phyloP scores from a whole-genome alignment of 2,329 filamentous ascomycete genomes.

The Penicillium sumatraense region DNA sequence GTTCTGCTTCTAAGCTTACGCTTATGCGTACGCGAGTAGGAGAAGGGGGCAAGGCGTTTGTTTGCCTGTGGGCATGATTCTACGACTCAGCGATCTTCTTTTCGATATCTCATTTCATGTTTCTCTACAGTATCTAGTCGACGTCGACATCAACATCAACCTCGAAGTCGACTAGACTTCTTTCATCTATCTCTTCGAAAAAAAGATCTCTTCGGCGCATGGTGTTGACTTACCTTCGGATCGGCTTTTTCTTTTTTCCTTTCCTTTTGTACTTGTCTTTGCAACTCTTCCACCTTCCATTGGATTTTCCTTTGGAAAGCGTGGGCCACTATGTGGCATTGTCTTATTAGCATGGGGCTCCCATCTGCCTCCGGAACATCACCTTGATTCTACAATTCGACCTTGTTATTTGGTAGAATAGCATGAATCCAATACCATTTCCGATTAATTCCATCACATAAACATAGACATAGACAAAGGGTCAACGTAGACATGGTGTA shows the following conservation, averaged over 20 bases:
- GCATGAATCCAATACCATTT: too few relatives aligned
- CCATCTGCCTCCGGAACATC: too few relatives aligned
- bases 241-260: not conserved
- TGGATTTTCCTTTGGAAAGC: not conserved
- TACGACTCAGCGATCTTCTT: not conserved
- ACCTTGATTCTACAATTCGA: too few relatives aligned
- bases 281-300: not conserved
- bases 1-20: conserved; percentile 40
- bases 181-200: not conserved
- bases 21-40: not conserved
- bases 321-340: not conserved
- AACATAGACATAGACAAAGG: too few relatives aligned
- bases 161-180: not conserved
- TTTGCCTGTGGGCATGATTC: not conserved
- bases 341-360: not conserved
- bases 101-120: not conserved
- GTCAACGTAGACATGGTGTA: too few relatives aligned
- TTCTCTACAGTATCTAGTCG: not conserved
- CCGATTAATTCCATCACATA: too few relatives aligned
- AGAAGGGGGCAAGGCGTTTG: not conserved
- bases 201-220: not conserved
- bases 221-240: not conserved
- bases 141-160: not conserved
- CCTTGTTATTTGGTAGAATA: too few relatives aligned
- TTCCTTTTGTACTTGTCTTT: not conserved